Percentiles rank a stretch among this genome's conserved stretches.
phyloP scores from a whole-genome alignment of 2,329 filamentous ascomycete genomes.

The Calonectria multiphialidica region DNA sequence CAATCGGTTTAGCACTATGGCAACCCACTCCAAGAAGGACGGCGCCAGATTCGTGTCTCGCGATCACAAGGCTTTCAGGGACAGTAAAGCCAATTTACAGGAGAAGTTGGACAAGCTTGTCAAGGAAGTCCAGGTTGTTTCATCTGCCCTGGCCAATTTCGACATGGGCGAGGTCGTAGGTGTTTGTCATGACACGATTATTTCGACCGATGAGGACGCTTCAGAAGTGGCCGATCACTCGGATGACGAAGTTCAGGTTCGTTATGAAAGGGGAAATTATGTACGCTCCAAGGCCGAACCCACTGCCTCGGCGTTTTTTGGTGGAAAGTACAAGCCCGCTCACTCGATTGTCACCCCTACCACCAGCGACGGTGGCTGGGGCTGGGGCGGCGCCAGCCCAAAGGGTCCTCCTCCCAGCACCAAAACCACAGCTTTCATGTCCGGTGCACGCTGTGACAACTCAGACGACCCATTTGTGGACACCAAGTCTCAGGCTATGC shows the following conservation, averaged over 20 bases:
- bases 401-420: not conserved
- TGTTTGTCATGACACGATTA: not conserved
- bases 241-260: not conserved
- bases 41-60: not conserved
- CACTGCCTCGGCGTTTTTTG: not conserved
- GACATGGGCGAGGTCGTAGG: not conserved
- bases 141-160: not conserved
- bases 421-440: not conserved
- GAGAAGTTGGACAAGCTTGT: not conserved
- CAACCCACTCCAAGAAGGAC: not conserved
- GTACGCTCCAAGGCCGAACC: not conserved
- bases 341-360: not conserved
- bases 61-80: not conserved
- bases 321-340: not conserved
- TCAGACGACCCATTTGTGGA: not conserved
- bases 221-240: not conserved
- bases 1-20: too few species aligned
- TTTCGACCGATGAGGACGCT: not conserved
- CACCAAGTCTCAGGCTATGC: not conserved
- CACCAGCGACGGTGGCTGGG: not conserved
- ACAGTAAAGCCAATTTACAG: not conserved
- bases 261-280: not conserved
- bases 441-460: not conserved
- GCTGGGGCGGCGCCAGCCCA: not conserved
- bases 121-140: not conserved